Conservation (phyloP, 2,329 filamentous ascomycete genomes). For the Lomentospora prolificans region DNA sequence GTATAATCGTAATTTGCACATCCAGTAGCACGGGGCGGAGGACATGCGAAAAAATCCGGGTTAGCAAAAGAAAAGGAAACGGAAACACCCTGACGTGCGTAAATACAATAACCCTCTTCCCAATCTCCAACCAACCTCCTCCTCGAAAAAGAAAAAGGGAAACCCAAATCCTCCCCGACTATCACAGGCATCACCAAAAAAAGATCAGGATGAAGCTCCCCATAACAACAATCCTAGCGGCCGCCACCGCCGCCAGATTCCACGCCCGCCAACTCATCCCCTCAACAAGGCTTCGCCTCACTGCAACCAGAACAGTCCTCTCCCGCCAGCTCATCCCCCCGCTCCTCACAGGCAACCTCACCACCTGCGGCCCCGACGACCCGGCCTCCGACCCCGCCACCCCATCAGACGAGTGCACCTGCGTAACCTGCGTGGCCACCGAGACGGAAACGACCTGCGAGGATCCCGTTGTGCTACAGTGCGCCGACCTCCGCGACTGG, state of each 20-base stretch:
- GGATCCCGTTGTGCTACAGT: background rate
- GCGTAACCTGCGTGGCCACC: background rate
- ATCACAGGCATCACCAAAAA: background rate
- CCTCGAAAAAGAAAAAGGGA: background rate
- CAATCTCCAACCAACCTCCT: no score
- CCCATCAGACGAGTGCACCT: background rate
- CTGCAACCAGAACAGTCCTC: no score
- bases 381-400: background rate
- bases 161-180: background rate
- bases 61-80: no score
- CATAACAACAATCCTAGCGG: background rate
- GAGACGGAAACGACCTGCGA: background rate
- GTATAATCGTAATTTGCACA: background rate
- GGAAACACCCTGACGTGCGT: no score
- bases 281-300: no score
- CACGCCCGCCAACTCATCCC: no score
- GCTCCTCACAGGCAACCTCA: background rate
- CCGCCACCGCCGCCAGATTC: background rate
- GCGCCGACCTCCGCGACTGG: background rate
- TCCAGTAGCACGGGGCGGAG: no score
- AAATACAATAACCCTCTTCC: no score
- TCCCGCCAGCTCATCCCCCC: conserved; percentile 2
- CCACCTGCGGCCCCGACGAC: background rate
- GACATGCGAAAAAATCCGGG: no score
- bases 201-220: background rate